Evolutionary conservation across 2,329 filamentous ascomycete species (phyloP).

Genomic region (Daldinia sp.): DNA sequence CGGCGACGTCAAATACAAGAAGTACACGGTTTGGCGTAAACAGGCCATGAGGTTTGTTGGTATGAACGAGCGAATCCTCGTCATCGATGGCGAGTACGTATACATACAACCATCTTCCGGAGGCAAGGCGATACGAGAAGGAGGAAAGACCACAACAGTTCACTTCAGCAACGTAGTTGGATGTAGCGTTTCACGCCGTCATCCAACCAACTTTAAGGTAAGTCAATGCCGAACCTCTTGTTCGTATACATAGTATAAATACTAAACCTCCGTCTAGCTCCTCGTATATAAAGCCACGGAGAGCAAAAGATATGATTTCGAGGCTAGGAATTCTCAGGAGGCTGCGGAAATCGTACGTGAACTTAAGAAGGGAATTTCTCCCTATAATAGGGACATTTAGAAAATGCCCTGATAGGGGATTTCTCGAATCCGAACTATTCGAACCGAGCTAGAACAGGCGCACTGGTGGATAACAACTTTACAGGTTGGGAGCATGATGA

Average conservation of each 20-base stretch:
- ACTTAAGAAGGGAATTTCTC: constrained; percentile 77
- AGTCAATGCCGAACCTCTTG: constrained; percentile 31
- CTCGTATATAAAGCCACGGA: constrained; percentile 79
- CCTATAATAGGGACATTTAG: constrained; percentile 56
- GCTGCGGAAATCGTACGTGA: constrained; percentile 81
- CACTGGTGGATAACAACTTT: constrained; percentile 11
- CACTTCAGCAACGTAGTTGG: constrained; percentile 85
- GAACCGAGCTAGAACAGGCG: constrained; percentile 2
- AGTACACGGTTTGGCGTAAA: constrained; percentile 82
- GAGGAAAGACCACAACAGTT: constrained; percentile 78
- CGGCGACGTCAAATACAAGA: constrained; percentile 68
- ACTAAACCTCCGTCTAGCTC: constrained; percentile 53
- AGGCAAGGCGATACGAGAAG: constrained; percentile 71
- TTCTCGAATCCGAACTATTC: not conserved
- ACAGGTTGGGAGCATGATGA: constrained; percentile 2
- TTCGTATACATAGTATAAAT: not conserved
- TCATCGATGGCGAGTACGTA: constrained; percentile 86
- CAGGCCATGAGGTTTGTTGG: constrained; percentile 83
- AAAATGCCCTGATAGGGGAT: not conserved
- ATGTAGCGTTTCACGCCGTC: constrained; percentile 81
- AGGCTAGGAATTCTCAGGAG: constrained; percentile 75
- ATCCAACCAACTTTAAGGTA: constrained; percentile 83
- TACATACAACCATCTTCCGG: constrained; percentile 79
- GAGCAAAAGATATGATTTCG: constrained; percentile 85
- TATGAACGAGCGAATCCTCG: constrained; percentile 77